Base-by-base conservation (phyloP, 2,329 filamentous ascomycete species). In the Xylaria sp. region DNA sequence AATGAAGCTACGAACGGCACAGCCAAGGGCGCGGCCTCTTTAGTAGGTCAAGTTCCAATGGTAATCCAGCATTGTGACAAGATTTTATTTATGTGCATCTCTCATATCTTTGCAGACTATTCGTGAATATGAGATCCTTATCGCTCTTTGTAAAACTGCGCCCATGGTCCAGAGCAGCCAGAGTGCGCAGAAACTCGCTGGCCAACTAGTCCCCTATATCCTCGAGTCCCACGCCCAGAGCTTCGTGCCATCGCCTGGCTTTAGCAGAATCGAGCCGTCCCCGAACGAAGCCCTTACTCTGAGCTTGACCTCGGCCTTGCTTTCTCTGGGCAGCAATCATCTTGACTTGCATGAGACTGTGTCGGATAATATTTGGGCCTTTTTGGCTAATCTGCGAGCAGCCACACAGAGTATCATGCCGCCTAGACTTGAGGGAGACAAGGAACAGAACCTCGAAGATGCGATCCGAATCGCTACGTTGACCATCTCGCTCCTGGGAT, bases 101-200 rank as follows among this genome's bases (percentile, higher is more conserved):
- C 68, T 70, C 59, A 69, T 50, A 64, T 58, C 4, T 58, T 52
- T 52, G 19, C 72, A 95, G 91, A 90, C 87, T 56, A 85, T 92
- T 57, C 87, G 90, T 69, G 95, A 99, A 79, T 88, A 96, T 67
- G 93, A 99, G 74, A 90, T 96, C 56, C 82, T 99, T 30, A 78
- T 97, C 30, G 91, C 94, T 49, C 81, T 99, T 30, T 97, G 93
- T 79, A 93, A 92, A 76, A 91, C 93, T 56, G 91, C 92, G 2
- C 88, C 91, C 3, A 82, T 85, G 23, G 81, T 97, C 30, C 81
- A 86, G 55, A 86, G 85, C 51, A 74, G 78, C 48, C 84, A 90
- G 62, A 88, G 89, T 70, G 92, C 92, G 34, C 85, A 90, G 68
- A 88, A 86, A 68, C 83, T 99, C 46, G 83, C 87, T n/a, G 80